phyloP scores from a whole-genome alignment of 352 stramenopile species.

The Phytophthora melonis region DNA sequence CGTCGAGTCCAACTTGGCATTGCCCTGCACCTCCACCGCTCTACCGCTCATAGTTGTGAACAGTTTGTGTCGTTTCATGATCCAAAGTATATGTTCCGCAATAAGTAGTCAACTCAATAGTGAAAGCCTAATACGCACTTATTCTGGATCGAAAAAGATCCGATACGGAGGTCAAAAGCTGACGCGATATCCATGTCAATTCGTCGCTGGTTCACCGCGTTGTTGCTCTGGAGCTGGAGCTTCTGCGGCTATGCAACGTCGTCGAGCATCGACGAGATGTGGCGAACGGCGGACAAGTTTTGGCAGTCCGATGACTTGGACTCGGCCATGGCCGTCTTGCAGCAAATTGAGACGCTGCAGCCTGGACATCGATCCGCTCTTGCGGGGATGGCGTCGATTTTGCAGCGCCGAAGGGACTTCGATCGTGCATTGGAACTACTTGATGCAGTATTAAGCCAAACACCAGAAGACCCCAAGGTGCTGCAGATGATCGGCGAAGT shows the following conservation, averaged over 20 bases:
- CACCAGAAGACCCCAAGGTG: conserved; percentile 30
- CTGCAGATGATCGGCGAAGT: conserved; percentile 46
- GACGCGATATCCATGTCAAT: conserved; percentile 14
- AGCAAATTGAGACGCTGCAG: conserved; percentile 35
- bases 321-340: conserved; percentile 38
- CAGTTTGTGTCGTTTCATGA: conserved; percentile 8
- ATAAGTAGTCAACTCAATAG: conserved; percentile 5
- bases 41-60: not conserved
- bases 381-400: conserved; percentile 43
- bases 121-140: conserved; percentile 10
- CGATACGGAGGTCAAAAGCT: conserved; percentile 9
- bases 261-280: conserved; percentile 36
- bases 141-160: conserved; percentile 26
- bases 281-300: conserved; percentile 33
- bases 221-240: conserved; percentile 16
- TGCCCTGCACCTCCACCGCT: conserved; percentile 7
- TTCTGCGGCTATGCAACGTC: not conserved
- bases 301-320: conserved; percentile 39
- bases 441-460: conserved; percentile 11
- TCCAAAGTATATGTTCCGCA: conserved; percentile 1
- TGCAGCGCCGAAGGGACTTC: conserved; percentile 39
- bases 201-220: not conserved
- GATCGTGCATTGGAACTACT: conserved; percentile 36
- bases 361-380: conserved; percentile 31
- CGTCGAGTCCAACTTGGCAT: conserved; percentile 44